Evolutionary conservation across 495 filamentous ascomycete species (phyloP).

Genomic region (Cudoniella acicularis): DNA sequence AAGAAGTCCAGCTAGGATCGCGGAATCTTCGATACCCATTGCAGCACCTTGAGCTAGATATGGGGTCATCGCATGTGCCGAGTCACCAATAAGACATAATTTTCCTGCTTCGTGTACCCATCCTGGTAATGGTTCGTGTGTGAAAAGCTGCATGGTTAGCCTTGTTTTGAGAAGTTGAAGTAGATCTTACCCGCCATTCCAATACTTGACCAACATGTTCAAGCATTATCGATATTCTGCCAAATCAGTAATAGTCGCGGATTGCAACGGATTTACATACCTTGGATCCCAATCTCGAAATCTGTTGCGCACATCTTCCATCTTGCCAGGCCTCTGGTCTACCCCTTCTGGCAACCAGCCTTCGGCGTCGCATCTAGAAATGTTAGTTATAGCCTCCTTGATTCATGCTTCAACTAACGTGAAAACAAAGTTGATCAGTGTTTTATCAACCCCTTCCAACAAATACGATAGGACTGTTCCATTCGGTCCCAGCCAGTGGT

Average conservation of each 20-base stretch:
- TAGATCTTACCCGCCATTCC: conserved; percentile 34
- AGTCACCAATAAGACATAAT: conserved; percentile 63
- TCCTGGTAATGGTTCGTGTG: conserved; percentile 48
- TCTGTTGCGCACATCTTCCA: conserved; percentile 61
- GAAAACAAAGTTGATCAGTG: conserved; percentile 65
- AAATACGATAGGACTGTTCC: conserved; percentile 64
- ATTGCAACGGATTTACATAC: conserved; percentile 25
- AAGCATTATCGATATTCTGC: conserved; percentile 13
- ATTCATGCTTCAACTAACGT: conserved; percentile 63
- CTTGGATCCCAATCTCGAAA: conserved; percentile 58
- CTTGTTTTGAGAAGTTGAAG: too few species aligned
- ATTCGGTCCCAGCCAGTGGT: conserved; percentile 64
- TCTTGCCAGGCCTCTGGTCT: conserved; percentile 36
- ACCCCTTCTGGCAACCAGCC: conserved; percentile 19
- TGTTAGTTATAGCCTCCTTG: conserved; percentile 45
- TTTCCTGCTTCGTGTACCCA: conserved; percentile 52
- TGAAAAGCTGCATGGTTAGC: conserved; percentile 62
- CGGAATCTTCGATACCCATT: conserved; percentile 42
- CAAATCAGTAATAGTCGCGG: too few species aligned
- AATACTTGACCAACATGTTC: conserved; percentile 18
- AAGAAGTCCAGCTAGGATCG: conserved; percentile 38
- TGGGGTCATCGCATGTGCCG: conserved; percentile 66
- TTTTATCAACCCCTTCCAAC: conserved; percentile 44
- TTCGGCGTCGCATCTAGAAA: conserved; percentile 21
- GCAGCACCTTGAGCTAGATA: conserved; percentile 40